Evolutionary conservation across 768 basidiomycete genomes (phyloP).

Genomic region (Tulasnella sp.): DNA sequence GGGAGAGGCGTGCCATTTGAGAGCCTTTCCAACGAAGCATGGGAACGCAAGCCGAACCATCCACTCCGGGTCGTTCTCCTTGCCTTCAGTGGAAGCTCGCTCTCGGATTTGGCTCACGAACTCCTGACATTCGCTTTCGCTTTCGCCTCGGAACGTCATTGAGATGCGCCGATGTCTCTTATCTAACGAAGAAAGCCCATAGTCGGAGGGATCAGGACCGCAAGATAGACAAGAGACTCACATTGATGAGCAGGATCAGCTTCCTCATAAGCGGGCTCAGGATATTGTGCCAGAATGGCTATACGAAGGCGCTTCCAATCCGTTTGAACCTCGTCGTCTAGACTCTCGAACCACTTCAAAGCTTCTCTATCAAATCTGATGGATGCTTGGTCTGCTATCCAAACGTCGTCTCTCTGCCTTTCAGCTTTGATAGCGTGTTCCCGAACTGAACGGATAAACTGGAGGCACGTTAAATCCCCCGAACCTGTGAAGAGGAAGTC

Average conservation of each 20-base stretch:
- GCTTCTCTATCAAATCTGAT: not conserved
- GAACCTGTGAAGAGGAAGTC: not conserved
- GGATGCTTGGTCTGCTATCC: not conserved
- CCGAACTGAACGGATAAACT: not conserved
- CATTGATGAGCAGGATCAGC: not conserved
- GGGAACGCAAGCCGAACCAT: not conserved
- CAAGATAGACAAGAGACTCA: not conserved
- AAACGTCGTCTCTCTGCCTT: not conserved
- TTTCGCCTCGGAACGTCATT: not conserved
- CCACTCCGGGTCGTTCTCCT: not conserved
- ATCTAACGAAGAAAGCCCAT: not conserved
- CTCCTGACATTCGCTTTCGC: not conserved
- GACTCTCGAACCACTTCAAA: slow-evolving; percentile 4
- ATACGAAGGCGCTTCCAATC: not conserved
- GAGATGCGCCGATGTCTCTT: not conserved
- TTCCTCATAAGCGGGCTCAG: not conserved
- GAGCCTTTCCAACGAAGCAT: slow-evolving; percentile 8
- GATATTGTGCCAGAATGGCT: not conserved
- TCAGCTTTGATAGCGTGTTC: not conserved
- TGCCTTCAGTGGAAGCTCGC: not conserved
- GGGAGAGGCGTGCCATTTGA: not conserved
- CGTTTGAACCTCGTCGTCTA: not conserved
- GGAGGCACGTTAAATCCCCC: not conserved
- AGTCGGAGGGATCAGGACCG: not conserved
- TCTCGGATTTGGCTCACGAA: not conserved